Conservation (phyloP, 2,329 filamentous ascomycete genomes). For the Leptographium flavum region DNA sequence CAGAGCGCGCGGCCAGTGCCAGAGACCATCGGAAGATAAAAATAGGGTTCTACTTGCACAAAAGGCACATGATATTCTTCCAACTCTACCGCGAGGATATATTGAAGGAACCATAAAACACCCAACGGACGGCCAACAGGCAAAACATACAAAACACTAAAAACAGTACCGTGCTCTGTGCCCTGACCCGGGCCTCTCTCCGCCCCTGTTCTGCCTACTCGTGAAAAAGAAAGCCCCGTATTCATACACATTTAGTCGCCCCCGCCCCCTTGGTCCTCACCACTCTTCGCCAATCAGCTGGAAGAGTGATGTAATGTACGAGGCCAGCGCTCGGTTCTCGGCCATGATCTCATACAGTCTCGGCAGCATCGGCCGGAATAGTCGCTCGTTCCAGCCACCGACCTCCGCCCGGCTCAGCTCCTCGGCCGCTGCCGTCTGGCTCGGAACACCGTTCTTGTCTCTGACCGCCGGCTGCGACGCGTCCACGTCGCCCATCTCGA, state of each 20-base stretch:
- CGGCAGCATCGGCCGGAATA: constrained; percentile 52
- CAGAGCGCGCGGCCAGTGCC: too few species aligned
- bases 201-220: not conserved
- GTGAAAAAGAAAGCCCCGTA: not conserved
- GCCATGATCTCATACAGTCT: constrained; percentile 56
- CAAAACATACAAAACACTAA: too few species aligned
- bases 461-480: not conserved
- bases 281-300: constrained; percentile 17
- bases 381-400: constrained; percentile 49
- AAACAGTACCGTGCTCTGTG: not conserved
- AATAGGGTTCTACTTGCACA: too few species aligned
- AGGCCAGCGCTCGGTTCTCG: constrained; percentile 47
- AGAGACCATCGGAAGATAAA: too few species aligned
- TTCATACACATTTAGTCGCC: too few species aligned
- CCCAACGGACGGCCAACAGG: too few species aligned
- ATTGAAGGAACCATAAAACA: too few species aligned
- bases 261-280: not conserved
- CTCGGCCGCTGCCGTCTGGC: not conserved
- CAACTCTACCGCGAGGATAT: too few species aligned
- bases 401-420: constrained; percentile 27
- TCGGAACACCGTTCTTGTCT: not conserved
- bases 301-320: constrained; percentile 19
- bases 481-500: constrained; percentile 22
- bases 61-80: too few species aligned
- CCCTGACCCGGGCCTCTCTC: not conserved